phyloP scores from a whole-genome alignment of 2,329 filamentous ascomycete species.

The Rhexocercosporidium sp. region DNA sequence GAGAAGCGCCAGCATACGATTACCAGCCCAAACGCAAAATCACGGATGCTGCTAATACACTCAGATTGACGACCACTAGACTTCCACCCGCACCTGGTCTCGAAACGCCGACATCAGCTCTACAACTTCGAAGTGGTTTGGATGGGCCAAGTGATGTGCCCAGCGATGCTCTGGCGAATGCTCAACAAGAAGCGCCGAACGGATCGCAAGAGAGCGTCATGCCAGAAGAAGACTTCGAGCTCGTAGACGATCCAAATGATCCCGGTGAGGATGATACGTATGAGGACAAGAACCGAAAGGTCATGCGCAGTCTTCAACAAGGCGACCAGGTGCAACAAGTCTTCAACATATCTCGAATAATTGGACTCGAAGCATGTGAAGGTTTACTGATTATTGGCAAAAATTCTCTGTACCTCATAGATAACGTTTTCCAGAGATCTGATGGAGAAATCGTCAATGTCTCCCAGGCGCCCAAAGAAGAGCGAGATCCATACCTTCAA shows the following conservation, averaged over 20 bases:
- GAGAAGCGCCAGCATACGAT: slow-evolving; percentile 67
- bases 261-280: slow-evolving; percentile 79
- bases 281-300: slow-evolving; percentile 97
- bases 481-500: slow-evolving; percentile 92
- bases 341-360: slow-evolving; percentile 93
- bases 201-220: slow-evolving; percentile 35
- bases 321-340: slow-evolving; percentile 93
- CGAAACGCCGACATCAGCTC: slow-evolving; percentile 24
- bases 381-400: slow-evolving; percentile 93
- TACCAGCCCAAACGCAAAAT: slow-evolving; percentile 84
- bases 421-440: slow-evolving; percentile 93
- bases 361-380: slow-evolving; percentile 91
- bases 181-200: slow-evolving; percentile 22
- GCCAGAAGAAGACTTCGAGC: slow-evolving; percentile 88
- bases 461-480: slow-evolving; percentile 88
- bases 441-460: slow-evolving; percentile 98
- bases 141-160: slow-evolving; percentile 25
- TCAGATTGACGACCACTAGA: slow-evolving; percentile 44
- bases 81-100: slow-evolving; percentile 16
- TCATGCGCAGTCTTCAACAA: slow-evolving; percentile 90
- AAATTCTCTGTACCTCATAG: slow-evolving; percentile 89
- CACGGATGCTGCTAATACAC: slow-evolving; percentile 48
- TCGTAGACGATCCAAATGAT: slow-evolving; percentile 93
- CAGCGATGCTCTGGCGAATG: slow-evolving; percentile 22
- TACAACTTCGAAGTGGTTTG: slow-evolving; percentile 15